Conservation (phyloP, 1,139 yeast species). For the Yamadazyma sp. region DNA sequence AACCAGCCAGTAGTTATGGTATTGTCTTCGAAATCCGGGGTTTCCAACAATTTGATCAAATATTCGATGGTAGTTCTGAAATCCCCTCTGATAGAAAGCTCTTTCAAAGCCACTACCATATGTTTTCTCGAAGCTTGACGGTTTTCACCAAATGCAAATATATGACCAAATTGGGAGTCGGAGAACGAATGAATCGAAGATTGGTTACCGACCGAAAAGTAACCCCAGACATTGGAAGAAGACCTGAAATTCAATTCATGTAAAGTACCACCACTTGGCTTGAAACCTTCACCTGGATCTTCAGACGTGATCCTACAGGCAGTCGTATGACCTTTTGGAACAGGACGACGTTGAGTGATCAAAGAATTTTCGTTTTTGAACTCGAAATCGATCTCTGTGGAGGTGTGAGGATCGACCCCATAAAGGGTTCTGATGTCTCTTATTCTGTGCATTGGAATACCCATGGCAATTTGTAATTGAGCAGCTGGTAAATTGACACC, state of each 20-base stretch:
- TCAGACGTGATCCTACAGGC: slow-evolving; percentile 99
- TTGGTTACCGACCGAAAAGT: slow-evolving; percentile 93
- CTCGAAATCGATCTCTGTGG: slow-evolving; percentile 88
- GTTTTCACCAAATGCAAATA: slow-evolving; percentile 97
- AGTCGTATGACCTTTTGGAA: slow-evolving; percentile 96
- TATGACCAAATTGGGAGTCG: slow-evolving; percentile 98
- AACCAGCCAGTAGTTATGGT: slow-evolving; percentile 99
- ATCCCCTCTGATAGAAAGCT: slow-evolving; percentile 95
- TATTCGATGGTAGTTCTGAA: slow-evolving; percentile 97
- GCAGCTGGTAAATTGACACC: slow-evolving; percentile 98
- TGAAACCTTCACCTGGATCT: slow-evolving; percentile 99
- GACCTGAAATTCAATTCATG: slow-evolving; percentile 96
- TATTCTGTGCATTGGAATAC: slow-evolving; percentile 94
- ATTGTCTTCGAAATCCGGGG: slow-evolving; percentile 94
- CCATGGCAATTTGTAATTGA: slow-evolving; percentile 98
- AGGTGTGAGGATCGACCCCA: slow-evolving; percentile 93
- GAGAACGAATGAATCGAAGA: slow-evolving; percentile 97
- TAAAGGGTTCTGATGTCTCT: slow-evolving; percentile 88
- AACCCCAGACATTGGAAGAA: slow-evolving; percentile 98
- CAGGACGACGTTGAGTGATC: slow-evolving; percentile 84
- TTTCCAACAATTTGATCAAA: slow-evolving; percentile 88
- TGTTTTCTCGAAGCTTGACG: slow-evolving; percentile 97
- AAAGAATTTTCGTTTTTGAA: slow-evolving; percentile 73
- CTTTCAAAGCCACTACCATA: slow-evolving; percentile 98
- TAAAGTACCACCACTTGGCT: slow-evolving; percentile 95